phyloP scores from a whole-genome alignment of 495 filamentous ascomycete genomes.

The Oidiodendron maius region DNA sequence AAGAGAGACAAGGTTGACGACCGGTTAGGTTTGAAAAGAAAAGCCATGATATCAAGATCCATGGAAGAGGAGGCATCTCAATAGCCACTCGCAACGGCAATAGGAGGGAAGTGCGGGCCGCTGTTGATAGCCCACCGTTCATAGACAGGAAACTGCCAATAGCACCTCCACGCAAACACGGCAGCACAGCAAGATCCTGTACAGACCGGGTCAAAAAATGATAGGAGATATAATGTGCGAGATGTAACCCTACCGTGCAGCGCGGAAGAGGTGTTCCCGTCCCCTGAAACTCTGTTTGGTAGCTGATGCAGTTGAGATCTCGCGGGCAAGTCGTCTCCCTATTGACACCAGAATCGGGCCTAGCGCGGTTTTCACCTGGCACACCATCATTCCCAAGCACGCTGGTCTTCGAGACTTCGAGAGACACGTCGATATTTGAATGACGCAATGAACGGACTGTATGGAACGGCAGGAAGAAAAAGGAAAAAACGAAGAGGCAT shows the following conservation, averaged over 20 bases:
- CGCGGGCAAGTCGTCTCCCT: background rate
- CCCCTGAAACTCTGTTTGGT: background rate
- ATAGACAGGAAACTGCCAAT: background rate
- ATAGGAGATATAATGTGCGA: background rate
- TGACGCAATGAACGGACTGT: no score
- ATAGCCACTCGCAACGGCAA: conserved; percentile 3
- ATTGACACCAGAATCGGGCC: conserved; percentile 2
- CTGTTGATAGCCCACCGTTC: background rate
- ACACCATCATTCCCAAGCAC: no score
- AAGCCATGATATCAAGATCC: background rate
- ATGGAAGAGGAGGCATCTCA: background rate
- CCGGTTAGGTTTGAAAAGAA: no score
- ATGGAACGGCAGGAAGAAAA: no score
- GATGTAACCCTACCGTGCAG: background rate
- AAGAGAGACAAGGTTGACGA: background rate
- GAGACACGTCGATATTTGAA: no score
- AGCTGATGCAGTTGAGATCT: background rate
- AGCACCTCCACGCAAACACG: background rate
- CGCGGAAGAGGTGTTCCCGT: background rate
- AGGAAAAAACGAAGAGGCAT: no score
- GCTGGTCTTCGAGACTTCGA: no score
- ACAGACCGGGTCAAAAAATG: no score
- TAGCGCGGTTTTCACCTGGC: no score
- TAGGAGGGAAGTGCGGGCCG: background rate
- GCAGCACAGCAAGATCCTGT: background rate